Conservation (phyloP, 2,329 filamentous ascomycete genomes). For the Didymella keratinophila region DNA sequence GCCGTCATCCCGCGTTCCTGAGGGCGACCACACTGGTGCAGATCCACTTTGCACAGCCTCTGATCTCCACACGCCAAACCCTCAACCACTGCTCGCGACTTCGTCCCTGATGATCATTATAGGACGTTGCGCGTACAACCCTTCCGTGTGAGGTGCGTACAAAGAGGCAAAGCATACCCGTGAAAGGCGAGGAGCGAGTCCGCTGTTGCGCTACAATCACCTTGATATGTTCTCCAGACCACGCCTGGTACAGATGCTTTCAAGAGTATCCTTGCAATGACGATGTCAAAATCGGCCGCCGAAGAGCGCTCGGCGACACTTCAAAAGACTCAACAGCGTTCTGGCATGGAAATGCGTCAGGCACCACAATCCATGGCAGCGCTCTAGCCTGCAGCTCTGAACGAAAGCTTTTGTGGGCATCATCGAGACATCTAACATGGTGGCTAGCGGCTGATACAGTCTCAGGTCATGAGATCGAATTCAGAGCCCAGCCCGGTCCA, state of each 20-base stretch:
- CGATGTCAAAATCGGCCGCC: background rate
- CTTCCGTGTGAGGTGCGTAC: background rate
- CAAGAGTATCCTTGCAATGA: background rate
- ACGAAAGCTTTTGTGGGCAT: too few relatives aligned
- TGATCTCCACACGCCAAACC: slow-evolving; percentile 16
- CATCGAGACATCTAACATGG: too few relatives aligned
- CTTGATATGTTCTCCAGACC: background rate
- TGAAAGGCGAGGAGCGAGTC: background rate
- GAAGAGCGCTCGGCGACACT: too few relatives aligned
- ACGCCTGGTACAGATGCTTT: background rate
- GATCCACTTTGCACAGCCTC: slow-evolving; percentile 22
- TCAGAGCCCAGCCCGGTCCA: too few relatives aligned
- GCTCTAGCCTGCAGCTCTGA: too few relatives aligned
- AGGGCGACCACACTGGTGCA: background rate
- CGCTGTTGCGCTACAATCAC: background rate
- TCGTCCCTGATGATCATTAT: slow-evolving; percentile 20
- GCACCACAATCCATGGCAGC: too few relatives aligned
- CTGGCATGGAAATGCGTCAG: too few relatives aligned
- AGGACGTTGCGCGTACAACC: background rate
- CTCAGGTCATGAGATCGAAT: too few relatives aligned
- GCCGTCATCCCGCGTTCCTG: slow-evolving; percentile 16
- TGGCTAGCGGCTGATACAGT: too few relatives aligned
- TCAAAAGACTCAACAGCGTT: too few relatives aligned
- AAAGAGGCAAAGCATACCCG: background rate
- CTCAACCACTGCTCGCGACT: slow-evolving; percentile 2